Conservation (phyloP, 2,329 filamentous ascomycete genomes). For the Ramularia collo-cygni region DNA sequence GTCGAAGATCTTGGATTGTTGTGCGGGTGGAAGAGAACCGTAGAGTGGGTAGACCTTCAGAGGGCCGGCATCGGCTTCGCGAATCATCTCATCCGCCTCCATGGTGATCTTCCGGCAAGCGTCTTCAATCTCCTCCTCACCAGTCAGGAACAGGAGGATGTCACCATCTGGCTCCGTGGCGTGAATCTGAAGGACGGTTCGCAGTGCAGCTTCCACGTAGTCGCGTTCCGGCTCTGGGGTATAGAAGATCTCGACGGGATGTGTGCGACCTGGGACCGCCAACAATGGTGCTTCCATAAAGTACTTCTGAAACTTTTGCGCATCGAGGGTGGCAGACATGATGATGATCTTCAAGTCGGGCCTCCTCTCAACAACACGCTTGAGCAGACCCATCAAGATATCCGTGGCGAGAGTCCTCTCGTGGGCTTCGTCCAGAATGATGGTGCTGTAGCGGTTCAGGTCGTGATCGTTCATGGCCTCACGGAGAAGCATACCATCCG, state of each 20-base stretch:
- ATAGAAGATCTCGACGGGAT: conserved; percentile 92
- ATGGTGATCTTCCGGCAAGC: conserved; percentile 85
- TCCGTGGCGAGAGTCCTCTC: conserved; percentile 95
- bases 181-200: conserved; percentile 98
- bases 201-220: conserved; percentile 87
- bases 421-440: conserved; percentile 98
- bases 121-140: conserved; percentile 97
- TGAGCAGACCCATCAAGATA: conserved; percentile 86
- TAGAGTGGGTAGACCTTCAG: conserved; percentile 95
- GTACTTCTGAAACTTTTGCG: conserved; percentile 94
- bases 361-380: conserved; percentile 81
- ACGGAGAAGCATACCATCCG: conserved; percentile 93
- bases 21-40: conserved; percentile 83
- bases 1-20: conserved; percentile 85
- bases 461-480: conserved; percentile 91
- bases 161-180: conserved; percentile 86
- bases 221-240: conserved; percentile 91
- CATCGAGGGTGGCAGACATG: conserved; percentile 91
- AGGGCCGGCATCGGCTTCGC: conserved; percentile 84
- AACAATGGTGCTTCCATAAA: conserved; percentile 96
- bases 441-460: conserved; percentile 82
- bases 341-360: conserved; percentile 92
- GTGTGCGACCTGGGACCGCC: conserved; percentile 90
- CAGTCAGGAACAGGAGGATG: conserved; percentile 93
- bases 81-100: conserved; percentile 83